Percentiles rank a stretch among this genome's conserved stretches.
Conservation (phyloP, 73 alveolate genomes). For the Tetrahymena malaccensis region DNA sequence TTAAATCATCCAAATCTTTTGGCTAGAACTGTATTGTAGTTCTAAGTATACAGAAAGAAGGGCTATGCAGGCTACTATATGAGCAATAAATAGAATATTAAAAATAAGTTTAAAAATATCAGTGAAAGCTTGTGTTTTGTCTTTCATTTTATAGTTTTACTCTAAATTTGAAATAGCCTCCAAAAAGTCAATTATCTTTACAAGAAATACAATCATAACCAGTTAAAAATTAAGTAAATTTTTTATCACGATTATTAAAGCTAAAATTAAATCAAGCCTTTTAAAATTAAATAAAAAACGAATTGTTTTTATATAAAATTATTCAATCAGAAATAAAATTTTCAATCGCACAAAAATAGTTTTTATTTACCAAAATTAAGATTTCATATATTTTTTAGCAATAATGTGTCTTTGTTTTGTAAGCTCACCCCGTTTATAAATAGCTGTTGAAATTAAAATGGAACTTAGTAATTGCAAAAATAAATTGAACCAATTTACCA, state of each 20-base stretch:
- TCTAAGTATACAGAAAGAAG: not conserved
- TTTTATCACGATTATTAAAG: not conserved
- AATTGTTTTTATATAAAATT: too few species aligned
- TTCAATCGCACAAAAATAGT: not conserved
- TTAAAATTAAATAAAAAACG: not conserved
- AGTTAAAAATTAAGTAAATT: not conserved
- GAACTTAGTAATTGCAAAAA: too few species aligned
- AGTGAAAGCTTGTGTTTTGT: not conserved
- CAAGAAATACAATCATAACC: not conserved
- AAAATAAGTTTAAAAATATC: not conserved
- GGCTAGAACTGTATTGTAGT: not conserved
- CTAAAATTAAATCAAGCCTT: not conserved
- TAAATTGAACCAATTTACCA: not conserved
- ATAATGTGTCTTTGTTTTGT: not conserved
- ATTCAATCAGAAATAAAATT: too few species aligned
- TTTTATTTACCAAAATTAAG: not conserved
- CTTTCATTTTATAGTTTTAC: not conserved
- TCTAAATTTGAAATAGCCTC: not conserved
- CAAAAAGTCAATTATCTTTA: not conserved
- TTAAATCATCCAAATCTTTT: not conserved
- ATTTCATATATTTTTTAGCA: not conserved
- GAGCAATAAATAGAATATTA: not conserved
- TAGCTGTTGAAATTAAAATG: not conserved
- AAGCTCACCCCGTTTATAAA: not conserved
- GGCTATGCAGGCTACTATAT: not conserved